Base-by-base conservation (phyloP, 371 early-diverging fungal genomes). In the Mortierella sp. region DNA sequence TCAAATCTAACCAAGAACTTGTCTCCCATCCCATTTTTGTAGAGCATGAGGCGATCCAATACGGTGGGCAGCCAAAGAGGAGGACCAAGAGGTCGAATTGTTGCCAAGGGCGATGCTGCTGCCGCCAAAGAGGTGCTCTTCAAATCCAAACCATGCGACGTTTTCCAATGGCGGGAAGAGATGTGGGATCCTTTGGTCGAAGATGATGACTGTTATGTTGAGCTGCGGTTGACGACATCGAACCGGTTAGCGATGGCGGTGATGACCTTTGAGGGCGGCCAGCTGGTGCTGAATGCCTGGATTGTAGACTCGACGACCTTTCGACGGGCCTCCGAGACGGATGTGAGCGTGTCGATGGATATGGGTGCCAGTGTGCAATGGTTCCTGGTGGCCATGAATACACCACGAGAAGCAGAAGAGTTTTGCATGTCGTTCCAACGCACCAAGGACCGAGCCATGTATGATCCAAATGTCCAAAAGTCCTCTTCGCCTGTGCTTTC, bases 241-340 rank as follows among this genome's bases (percentile, higher is more conserved):
- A 60, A 60, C n/a, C 60, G 60, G 14, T 15, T 60, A 23, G 60
- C 60, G 25, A 60, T 60, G 60, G 60, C 60, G 26, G 60, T 60
- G 19, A 45, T 23, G 60, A 60, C 60, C 26, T 44, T 60, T 45
- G 60, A 60, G 18, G 7, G 26, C 16, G 23, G 23, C 4, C 60
- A 60, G 25, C 26, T 60, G 26, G 60, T 60, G 48, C 47, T 60
- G 47, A 60, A 60, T 48, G 60, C 60, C 12, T 60, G 60, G 60
- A 48, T 60, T 60, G 60, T 60, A 1, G 47, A 44, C 15, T 60
- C 60, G 48, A 60, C 60, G 5, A 60, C 46, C 0, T 60, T 60
- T 47, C 60, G 60, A 16, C 60, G 60, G 4, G 44, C 60, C 21
- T 60, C 60, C n/a, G 60, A 60, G 25, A 60, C 60, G 45, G 60